phyloP scores from a whole-genome alignment of 768 basidiomycete species.

The Megacollybia marginata region DNA sequence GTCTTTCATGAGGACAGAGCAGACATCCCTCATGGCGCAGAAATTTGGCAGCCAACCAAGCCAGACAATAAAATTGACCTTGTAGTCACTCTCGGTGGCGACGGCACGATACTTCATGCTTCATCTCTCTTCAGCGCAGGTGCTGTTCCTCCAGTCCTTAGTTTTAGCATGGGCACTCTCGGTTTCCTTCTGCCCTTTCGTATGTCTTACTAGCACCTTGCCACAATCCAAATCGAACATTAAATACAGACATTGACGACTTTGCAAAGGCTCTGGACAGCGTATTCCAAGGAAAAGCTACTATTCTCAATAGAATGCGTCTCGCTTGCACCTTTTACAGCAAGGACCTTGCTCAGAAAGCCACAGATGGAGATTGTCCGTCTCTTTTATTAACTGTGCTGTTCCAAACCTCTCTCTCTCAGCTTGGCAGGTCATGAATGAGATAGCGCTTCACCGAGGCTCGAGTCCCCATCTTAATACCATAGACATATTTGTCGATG shows the following conservation, averaged over 20 bases:
- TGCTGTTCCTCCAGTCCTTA: slow-evolving; percentile 88
- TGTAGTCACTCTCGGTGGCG: slow-evolving; percentile 88
- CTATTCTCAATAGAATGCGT: slow-evolving; percentile 85
- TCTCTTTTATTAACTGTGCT: slow-evolving; percentile 3
- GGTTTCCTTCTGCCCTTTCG: slow-evolving; percentile 94
- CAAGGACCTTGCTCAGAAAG: slow-evolving; percentile 47
- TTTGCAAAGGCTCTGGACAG: slow-evolving; percentile 74
- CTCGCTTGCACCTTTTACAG: slow-evolving; percentile 75
- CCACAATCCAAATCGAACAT: neutral
- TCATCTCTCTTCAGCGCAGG: slow-evolving; percentile 85
- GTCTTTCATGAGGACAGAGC: slow-evolving; percentile 61
- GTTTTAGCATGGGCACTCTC: slow-evolving; percentile 89
- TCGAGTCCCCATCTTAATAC: slow-evolving; percentile 88
- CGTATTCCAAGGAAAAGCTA: slow-evolving; percentile 73
- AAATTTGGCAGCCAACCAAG: slow-evolving; percentile 57
- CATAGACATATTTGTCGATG: slow-evolving; percentile 90
- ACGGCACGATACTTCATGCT: slow-evolving; percentile 91
- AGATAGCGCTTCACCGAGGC: slow-evolving; percentile 88
- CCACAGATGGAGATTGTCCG: slow-evolving; percentile 52
- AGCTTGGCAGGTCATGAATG: slow-evolving; percentile 99
- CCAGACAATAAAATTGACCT: slow-evolving; percentile 67
- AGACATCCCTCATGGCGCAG: slow-evolving; percentile 57
- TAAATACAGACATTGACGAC: slow-evolving; percentile 72
- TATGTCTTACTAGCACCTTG: slow-evolving; percentile 33
- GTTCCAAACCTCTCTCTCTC: neutral